Base-by-base conservation (phyloP, 108 stramenopile genomes). In the Nannochloropsis gaditana region DNA sequence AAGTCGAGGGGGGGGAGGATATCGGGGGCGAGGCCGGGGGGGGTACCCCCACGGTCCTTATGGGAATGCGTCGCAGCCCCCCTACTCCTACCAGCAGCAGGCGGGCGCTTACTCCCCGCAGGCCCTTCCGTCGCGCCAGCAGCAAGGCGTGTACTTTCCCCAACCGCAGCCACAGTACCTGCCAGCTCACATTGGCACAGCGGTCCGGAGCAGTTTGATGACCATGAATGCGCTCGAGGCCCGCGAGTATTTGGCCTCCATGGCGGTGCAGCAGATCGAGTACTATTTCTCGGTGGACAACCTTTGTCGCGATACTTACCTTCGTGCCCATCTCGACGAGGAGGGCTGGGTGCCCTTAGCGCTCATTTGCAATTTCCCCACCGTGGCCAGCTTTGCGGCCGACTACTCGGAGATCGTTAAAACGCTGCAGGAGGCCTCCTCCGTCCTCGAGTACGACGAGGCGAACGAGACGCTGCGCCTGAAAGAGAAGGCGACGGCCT, bases 271-370 rank as follows among this genome's bases (percentile, higher is more conserved):
- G 85, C 91, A 91, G 85, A 88, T 91, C 21, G 91, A 91, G 45
- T 91, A 90, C 84, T 91, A 91, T 79, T 91, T 91, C 47, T 89
- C 87, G 43, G 85, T 89, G 86, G 90, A 91, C 44, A 91, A 91
- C 83, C 82, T 91, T 45, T 83, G 84, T 44, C 50, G 86, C 21
- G 91, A 91, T 44, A 85, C 84, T 21, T 91, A 86, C 80, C 87
- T 91, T 44, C 43, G 85, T 15, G 89, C 90, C 31, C 87, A 91
- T 84, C 89, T 91, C 90, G 90, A 91, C 45, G 88, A 89, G 45
- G 89, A 91, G 83, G 89, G 79, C 41, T 87, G 44, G 19, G 86
- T 87, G 41, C 31, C 83, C 41, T 83, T 87, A n/a, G 59, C 59
- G 8, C 3, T 73, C 19, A 73, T 73, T 73, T 73, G 59, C 59